Percentiles rank a stretch among this genome's conserved stretches.
phyloP scores from a whole-genome alignment of 805 yeast species.

The Hanseniaspora lindneri region DNA sequence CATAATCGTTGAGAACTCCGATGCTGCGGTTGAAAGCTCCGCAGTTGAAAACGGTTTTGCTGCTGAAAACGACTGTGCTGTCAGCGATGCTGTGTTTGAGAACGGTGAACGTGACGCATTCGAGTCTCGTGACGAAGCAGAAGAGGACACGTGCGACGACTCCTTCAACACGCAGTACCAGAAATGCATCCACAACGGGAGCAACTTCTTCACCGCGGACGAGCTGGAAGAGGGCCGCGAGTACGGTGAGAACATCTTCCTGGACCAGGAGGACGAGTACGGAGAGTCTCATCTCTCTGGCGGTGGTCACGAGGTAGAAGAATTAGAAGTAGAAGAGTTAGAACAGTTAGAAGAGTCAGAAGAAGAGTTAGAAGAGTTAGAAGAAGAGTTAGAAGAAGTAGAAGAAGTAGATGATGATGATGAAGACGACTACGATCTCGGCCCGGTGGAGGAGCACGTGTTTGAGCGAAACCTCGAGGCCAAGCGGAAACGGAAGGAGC shows the following conservation, averaged over 20 bases:
- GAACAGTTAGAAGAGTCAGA: neutral
- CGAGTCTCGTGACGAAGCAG: neutral
- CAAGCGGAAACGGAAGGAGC: neutral
- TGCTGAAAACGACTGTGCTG: conserved; percentile 12
- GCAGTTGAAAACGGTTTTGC: conserved; percentile 3
- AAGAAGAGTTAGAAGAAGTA: conserved; percentile 6
- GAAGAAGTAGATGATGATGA: neutral
- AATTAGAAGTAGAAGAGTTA: too few species aligned
- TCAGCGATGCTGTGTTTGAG: conserved; percentile 1
- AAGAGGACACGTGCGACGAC: conserved; percentile 12
- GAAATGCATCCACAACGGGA: neutral
- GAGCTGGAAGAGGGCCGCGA: conserved; percentile 4
- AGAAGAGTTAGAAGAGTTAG: conserved; percentile 1
- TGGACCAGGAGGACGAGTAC: conserved; percentile 9
- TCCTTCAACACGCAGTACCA: conserved; percentile 5
- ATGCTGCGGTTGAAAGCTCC: neutral
- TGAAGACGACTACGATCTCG: conserved; percentile 4
- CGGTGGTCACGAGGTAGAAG: too few species aligned
- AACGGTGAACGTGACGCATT: neutral
- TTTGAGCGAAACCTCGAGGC: conserved; percentile 3
- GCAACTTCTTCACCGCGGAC: neutral
- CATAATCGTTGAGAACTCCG: neutral
- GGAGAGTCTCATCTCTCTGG: too few species aligned
- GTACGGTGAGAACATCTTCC: neutral
- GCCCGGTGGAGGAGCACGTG: conserved; percentile 13